Percentiles rank a stretch among this genome's conserved stretches.
These are phyloP conservation scores for Pythium folliculosum DNA, from an alignment of 352 stramenopile species.

Conservation along the genomic window DNA sequence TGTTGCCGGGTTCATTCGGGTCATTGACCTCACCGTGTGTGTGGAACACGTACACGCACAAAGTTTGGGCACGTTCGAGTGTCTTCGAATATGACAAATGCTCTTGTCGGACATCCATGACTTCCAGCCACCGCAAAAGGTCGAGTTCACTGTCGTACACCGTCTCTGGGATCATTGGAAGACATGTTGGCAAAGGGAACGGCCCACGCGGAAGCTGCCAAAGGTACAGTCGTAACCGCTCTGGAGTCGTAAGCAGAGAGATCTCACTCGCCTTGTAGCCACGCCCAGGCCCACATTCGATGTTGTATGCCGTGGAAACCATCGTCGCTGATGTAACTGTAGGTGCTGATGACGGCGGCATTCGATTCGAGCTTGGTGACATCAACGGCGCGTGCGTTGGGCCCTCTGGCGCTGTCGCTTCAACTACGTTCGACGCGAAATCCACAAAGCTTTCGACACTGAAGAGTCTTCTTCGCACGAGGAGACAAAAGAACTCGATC, in stretches of 20 bases:
- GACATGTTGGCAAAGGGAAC: constrained; percentile 63
- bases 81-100: constrained; percentile 76
- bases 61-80: constrained; percentile 75
- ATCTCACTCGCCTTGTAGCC: constrained; percentile 87
- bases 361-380: constrained; percentile 26
- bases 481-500: constrained; percentile 82
- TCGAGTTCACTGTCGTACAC: constrained; percentile 67
- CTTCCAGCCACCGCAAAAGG: constrained; percentile 78
- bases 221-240: constrained; percentile 77
- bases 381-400: constrained; percentile 13
- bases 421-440: constrained; percentile 60
- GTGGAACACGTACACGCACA: constrained; percentile 86
- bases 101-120: constrained; percentile 78
- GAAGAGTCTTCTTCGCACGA: constrained; percentile 73
- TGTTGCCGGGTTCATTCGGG: constrained; percentile 34
- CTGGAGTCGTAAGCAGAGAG: constrained; percentile 53
- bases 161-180: constrained; percentile 62
- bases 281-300: constrained; percentile 79
- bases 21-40: constrained; percentile 75
- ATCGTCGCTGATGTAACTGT: constrained; percentile 36
- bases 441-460: constrained; percentile 74
- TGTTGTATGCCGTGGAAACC: constrained; percentile 83
- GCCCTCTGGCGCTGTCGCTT: constrained; percentile 29
- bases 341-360: constrained; percentile 3
- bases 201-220: constrained; percentile 81